Evolutionary conservation across 2,329 filamentous ascomycete genomes (phyloP).

Genomic region (Elsinoe necatrix): DNA sequence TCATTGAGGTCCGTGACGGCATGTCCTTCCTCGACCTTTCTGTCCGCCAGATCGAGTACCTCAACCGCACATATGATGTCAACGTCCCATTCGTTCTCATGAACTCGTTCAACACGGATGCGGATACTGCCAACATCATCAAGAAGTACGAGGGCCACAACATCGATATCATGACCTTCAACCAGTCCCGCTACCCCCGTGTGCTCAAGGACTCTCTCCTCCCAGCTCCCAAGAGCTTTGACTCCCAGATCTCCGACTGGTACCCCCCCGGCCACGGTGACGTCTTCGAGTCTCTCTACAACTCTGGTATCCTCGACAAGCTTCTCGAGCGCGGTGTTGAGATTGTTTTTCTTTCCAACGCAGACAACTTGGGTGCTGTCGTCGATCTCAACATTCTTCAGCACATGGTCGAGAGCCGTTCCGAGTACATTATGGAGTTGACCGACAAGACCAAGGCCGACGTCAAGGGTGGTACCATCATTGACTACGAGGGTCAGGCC

Average conservation of each 20-base stretch:
- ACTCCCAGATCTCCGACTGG: conserved; percentile 90
- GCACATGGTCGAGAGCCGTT: conserved; percentile 96
- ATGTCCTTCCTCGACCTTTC: conserved; percentile 99
- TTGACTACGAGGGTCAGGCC: conserved; percentile 95
- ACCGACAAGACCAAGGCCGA: conserved; percentile 99
- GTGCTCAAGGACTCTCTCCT: conserved; percentile 97
- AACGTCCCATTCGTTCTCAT: conserved; percentile 98
- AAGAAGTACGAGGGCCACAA: conserved; percentile 99
- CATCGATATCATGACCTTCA: conserved; percentile 99
- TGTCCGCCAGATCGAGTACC: conserved; percentile 96
- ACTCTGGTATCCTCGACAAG: conserved; percentile 96
- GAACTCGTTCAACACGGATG: conserved; percentile 99
- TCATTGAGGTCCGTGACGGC: conserved; percentile 98
- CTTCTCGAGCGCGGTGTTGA: conserved; percentile 91
- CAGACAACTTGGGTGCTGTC: conserved; percentile 95
- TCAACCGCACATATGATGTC: conserved; percentile 95
- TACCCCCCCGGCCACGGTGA: conserved; percentile 99
- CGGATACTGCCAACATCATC: conserved; percentile 97
- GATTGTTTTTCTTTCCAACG: conserved; percentile 97
- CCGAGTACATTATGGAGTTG: conserved; percentile 99
- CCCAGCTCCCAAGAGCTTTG: conserved; percentile 80
- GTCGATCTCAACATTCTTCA: conserved; percentile 97
- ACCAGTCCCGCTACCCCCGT: conserved; percentile 97
- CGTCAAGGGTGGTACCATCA: conserved; percentile 99
- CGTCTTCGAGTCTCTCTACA: conserved; percentile 99